Evolutionary conservation across 1,284 basidiomycete genomes (phyloP).

Genomic region (Rhodotorula sp.): DNA sequence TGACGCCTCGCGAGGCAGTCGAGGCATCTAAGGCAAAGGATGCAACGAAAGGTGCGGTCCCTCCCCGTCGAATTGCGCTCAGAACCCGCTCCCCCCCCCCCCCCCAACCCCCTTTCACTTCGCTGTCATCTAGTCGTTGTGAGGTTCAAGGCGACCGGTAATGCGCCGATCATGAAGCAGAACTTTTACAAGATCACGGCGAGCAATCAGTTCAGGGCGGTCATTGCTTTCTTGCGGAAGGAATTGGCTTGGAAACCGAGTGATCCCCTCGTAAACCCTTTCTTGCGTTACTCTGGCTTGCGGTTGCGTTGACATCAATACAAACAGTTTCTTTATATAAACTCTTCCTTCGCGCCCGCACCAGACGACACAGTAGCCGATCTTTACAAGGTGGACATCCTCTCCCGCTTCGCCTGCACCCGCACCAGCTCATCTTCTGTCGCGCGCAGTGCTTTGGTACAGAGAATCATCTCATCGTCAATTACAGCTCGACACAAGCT

Average conservation of each 20-base stretch:
- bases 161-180: conserved; percentile 97
- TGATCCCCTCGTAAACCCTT: conserved; percentile 74
- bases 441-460: conserved; percentile 75
- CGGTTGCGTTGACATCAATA: not conserved
- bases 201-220: conserved; percentile 89
- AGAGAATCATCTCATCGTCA: conserved; percentile 90
- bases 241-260: conserved; percentile 84
- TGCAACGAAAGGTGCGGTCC: conserved; percentile 66
- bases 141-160: conserved; percentile 96
- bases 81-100: not conserved
- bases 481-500: conserved; percentile 76
- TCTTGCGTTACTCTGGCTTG: too few relatives aligned
- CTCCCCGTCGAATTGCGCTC: not conserved
- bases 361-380: conserved; percentile 91
- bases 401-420: not conserved
- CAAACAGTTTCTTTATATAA: conserved; percentile 93
- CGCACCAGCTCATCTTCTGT: not conserved
- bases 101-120: not conserved
- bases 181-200: conserved; percentile 98
- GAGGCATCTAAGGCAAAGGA: conserved; percentile 83
- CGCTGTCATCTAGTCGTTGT: conserved; percentile 70
- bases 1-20: conserved; percentile 55
- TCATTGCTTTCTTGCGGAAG: conserved; percentile 87
- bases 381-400: conserved; percentile 52
- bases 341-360: conserved; percentile 91